Evolutionary conservation across 495 filamentous ascomycete species (phyloP), one percentile per base, ranked within the genome.

Genomic region (Pyronema domesticum): DNA sequence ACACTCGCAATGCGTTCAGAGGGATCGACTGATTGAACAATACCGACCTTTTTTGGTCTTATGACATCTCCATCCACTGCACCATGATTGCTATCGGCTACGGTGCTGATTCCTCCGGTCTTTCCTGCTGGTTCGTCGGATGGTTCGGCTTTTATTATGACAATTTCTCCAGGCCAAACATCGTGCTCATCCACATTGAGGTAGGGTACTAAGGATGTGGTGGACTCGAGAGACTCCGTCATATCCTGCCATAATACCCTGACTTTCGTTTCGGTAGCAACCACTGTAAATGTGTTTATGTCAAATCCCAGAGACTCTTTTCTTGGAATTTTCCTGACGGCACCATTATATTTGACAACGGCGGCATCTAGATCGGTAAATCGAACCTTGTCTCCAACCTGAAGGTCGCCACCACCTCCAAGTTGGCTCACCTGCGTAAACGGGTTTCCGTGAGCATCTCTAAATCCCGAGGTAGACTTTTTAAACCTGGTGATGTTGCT

Each of bases 201-300:
- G 52, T 78, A 74, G 11, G 69, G 71, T 19, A 73, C 63, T 0
- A 82, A 55, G 23, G 63, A 57, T 11, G 59, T 68, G 13, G 70
- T 64, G 23, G 56, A 50, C 42, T 79, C 68, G 18, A 68, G 63
- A 0, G 74, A 74, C 30, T 72, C 69, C 19, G 68, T 72, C 18
- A 71, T 65, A 57, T 82, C 76, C 55, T 82, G 79, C 79, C 79
- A 82, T 42, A 70, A 69, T 13, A 82, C 72, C 10, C 65, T 71
- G 7, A 76, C 72, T 8, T 61, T 61, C 13, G 74, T 73, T 14
- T 67, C 67, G 3, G 72, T 72, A 33, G 65, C 63, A 37, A 69
- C 65, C 18, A 81, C 65, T 13, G 67, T 65, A 52, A 74, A 77
- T 1, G 74, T 68, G 55, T 81, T 81, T 53, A 80, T 55, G 55